phyloP scores from a whole-genome alignment of 208 protist genomes.

The Naegleria fowleri region DNA sequence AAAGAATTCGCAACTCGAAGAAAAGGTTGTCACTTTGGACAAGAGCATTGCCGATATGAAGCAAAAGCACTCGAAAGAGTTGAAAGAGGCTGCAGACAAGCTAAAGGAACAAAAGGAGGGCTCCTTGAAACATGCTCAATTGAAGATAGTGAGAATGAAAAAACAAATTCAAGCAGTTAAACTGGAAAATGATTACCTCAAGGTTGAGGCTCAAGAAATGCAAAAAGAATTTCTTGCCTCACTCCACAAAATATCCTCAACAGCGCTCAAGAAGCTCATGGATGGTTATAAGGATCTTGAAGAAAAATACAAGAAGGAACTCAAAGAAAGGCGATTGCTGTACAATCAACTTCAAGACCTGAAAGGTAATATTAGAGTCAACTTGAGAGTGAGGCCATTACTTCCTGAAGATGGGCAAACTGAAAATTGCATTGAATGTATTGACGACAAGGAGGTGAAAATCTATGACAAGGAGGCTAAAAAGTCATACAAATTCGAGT shows the following conservation, averaged over 20 bases:
- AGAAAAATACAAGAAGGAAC: constrained; percentile 20
- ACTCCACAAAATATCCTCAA: background rate
- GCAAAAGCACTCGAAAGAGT: background rate
- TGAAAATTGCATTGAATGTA: background rate
- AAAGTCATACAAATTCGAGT: constrained; percentile 40
- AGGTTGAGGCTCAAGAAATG: background rate
- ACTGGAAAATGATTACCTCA: background rate
- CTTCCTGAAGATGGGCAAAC: background rate
- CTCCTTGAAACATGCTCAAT: no score
- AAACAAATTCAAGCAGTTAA: background rate
- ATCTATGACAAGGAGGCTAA: background rate
- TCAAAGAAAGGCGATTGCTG: background rate
- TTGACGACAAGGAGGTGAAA: background rate
- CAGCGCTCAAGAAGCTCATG: background rate
- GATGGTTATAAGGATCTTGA: background rate
- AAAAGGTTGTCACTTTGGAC: background rate
- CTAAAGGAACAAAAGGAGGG: background rate
- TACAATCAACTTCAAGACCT: constrained; percentile 35
- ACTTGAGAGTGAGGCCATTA: constrained; percentile 32
- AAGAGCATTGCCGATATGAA: background rate
- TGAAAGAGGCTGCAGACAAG: background rate
- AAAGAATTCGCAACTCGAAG: background rate
- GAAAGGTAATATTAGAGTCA: constrained; percentile 41
- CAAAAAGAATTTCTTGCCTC: background rate
- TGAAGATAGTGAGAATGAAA: background rate